Evolutionary conservation across 1,284 basidiomycete species (phyloP), one percentile per base, ranked within the genome.

Genomic region (Wolfiporia cocos): DNA sequence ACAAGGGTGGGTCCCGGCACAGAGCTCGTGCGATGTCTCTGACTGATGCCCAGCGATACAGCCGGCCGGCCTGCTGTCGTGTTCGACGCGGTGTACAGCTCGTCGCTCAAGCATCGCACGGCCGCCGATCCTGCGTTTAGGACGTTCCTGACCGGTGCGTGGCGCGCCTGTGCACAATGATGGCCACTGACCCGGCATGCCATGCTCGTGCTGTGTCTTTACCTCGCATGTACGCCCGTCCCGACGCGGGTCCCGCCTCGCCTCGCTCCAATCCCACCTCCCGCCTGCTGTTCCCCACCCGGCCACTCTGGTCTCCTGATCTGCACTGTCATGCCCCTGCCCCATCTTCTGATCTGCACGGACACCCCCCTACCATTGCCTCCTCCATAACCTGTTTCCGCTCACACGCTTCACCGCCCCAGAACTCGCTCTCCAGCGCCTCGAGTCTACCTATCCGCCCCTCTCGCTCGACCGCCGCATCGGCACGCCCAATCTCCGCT

Each of bases 401-500:
- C 39, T 41, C 4, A 30, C 39, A 6, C 34, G 20, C 14, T 39
- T 29, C 18, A 17, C 21, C 23, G 29, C 7, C 5, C 14, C 51
- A 86, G 83, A 86, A 58, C 70, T 84, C 7, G 76, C 75, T 0
- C 58, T 86, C 3, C 81, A 83, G 51, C 76, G 74, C 9, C 73
- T 86, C 35, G 83, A 86, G 61, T 68, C 69, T 0, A 78, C 82
- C 45, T 68, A 71, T 6, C n/a, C n/a, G n/a, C 54, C 65, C 3
- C 56, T 86, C 15, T 49, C 64, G 1, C 71, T 87, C 34, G 84
- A 83, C 3, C 74, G 83, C 17, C 68, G 75, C 39, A 74, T 86
- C 44, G 71, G 70, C 20, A 79, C 72, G 0, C 84, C 84, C 4
- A 87, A 86, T 59, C 85, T 87, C 46, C 59, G 69, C 5, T 76